Evolutionary conservation across 2,329 filamentous ascomycete species (phyloP), one percentile per base, ranked within the genome.

Genomic region (Phoma sp.): DNA sequence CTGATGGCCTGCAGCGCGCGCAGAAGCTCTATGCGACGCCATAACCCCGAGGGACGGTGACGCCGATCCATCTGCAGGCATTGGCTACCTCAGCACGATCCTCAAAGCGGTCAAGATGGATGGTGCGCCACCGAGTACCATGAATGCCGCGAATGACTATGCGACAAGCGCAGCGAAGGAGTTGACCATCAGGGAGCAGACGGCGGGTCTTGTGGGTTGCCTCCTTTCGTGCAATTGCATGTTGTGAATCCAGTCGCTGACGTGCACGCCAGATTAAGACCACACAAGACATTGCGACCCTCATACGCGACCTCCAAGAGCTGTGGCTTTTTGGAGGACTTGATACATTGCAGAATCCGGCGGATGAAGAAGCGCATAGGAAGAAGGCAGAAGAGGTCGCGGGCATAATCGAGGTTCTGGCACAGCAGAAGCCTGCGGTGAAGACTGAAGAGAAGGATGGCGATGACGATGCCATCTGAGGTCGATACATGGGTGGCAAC

Each of bases 241-340:
- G 6, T 22, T 14, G 14, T 29, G 27, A 29, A 29, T 9, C 6
- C 27, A 29, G 27, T 7, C 25, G 36, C 36, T 52, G 29, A 52
- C 30, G n/a, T 11, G 10, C 13, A 29, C 29, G 23, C 14, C 18
- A 67, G 84, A 81, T 87, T 58, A 82, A 83, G 52, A 81, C 83
- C 1, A 82, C 83, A 11, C 86, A 89, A 73, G 85, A 88, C 49
- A 77, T 87, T 9, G 78, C 86, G 53, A 79, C 80, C 10, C 70
- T 89, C 11, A 86, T 84, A 24, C 81, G 86, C 22, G 79, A 82
- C 24, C 77, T 89, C 73, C 87, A 89, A 67, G 86, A 89, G 66
- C 78, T 85, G 22, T 89, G 86, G 86, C 76, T 88, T 5, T 88
- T 87, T 62, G 86, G 86, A 3, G 83, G 84, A 52, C 77, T 89